A percentile compares a stretch with the other conserved stretches of the same genome.
Evolutionary conservation across 2,329 filamentous ascomycete genomes (phyloP).

Genomic region (Achaetomium macrosporum): DNA sequence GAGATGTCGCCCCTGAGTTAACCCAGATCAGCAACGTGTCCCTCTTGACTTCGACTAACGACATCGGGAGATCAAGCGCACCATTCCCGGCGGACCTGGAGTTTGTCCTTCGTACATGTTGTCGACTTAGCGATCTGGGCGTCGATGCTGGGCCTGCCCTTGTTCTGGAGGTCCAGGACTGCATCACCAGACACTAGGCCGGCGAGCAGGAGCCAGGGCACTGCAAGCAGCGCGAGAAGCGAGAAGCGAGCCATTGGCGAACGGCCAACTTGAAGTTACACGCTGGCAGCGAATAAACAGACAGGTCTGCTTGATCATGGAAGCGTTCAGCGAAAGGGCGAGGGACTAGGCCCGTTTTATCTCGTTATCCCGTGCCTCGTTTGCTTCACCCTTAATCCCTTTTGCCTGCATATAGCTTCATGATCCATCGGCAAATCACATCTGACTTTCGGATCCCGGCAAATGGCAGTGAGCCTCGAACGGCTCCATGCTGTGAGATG

Average conservation of each 20-base stretch:
- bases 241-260: conserved; percentile 22
- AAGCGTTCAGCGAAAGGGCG: background rate
- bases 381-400: background rate
- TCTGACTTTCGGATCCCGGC: conserved; percentile 19
- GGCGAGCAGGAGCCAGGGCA: conserved; percentile 16
- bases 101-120: conserved; percentile 30
- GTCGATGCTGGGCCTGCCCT: conserved; percentile 26
- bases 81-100: conserved; percentile 29
- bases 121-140: conserved; percentile 28
- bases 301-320: background rate
- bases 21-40: background rate
- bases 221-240: conserved; percentile 21
- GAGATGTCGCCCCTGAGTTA: conserved; percentile 27
- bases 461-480: conserved; percentile 9
- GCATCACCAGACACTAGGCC: conserved; percentile 24
- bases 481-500: conserved; percentile 3
- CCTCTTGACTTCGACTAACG: background rate
- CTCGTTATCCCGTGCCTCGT: background rate
- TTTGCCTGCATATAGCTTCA: background rate
- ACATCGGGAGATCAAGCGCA: conserved; percentile 18
- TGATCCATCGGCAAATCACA: conserved; percentile 15
- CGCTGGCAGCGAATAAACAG: background rate
- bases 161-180: conserved; percentile 27
- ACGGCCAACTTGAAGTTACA: conserved; percentile 2
- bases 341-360: background rate